Percentiles rank a stretch among this genome's conserved stretches.
Evolutionary conservation across 2,329 filamentous ascomycete genomes (phyloP).

Genomic region (Xylariaceae sp.): DNA sequence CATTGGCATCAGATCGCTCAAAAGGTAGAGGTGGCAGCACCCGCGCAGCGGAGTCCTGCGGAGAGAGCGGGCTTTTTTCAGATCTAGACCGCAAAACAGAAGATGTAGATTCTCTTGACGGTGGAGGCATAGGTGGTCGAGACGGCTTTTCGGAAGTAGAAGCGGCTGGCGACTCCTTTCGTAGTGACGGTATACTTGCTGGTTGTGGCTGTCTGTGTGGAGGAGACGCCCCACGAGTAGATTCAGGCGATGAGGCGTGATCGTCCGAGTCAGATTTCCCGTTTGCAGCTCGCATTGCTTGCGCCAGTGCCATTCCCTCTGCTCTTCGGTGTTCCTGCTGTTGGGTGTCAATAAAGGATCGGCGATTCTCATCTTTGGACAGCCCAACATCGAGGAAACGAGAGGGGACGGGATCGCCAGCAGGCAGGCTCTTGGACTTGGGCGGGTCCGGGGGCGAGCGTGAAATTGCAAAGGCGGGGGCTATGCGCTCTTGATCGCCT

Average conservation of each 20-base stretch:
- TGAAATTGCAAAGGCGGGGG: slow-evolving; percentile 16
- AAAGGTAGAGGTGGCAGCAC: slow-evolving; percentile 15
- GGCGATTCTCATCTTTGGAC: slow-evolving; percentile 48
- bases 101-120: slow-evolving; percentile 26
- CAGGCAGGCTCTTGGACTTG: slow-evolving; percentile 29
- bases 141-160: slow-evolving; percentile 22
- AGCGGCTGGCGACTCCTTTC: slow-evolving; percentile 22
- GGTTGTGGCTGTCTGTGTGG: slow-evolving; percentile 13
- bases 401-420: slow-evolving; percentile 28
- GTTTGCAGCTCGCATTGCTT: slow-evolving; percentile 39
- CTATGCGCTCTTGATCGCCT: slow-evolving; percentile 21
- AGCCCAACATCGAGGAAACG: slow-evolving; percentile 34
- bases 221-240: slow-evolving; percentile 19
- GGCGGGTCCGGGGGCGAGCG: slow-evolving; percentile 22
- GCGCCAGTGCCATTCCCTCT: slow-evolving; percentile 54
- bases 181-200: slow-evolving; percentile 10
- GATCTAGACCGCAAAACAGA: slow-evolving; percentile 26
- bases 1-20: slow-evolving; percentile 17
- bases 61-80: slow-evolving; percentile 15
- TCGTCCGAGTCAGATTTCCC: slow-evolving; percentile 31
- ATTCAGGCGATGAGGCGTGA: slow-evolving; percentile 29
- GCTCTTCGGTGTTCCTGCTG: slow-evolving; percentile 56
- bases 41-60: slow-evolving; percentile 5
- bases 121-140: slow-evolving; percentile 19
- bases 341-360: slow-evolving; percentile 53